Evolutionary conservation across 163 green algal species (phyloP).

Genomic region (Scenedesmus sp.): DNA sequence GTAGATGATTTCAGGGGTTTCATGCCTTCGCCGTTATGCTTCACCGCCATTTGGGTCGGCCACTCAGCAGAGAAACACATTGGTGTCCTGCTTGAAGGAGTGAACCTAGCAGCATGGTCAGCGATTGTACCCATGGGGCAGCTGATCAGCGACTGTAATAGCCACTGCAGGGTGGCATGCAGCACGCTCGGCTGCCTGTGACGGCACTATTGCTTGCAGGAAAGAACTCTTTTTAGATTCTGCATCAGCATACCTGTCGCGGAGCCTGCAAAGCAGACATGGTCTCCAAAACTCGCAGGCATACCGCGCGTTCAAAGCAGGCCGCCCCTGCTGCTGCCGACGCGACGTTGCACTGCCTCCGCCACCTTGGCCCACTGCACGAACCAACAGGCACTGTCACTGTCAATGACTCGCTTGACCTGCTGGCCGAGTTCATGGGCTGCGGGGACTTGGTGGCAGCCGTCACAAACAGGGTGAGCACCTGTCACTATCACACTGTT

Average conservation of each 20-base stretch:
- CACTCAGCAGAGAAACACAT: neutral
- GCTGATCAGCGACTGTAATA: neutral
- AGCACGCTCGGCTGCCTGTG: neutral
- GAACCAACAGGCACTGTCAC: slow-evolving; percentile 77
- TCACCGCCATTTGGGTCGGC: no score
- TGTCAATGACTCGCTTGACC: slow-evolving; percentile 86
- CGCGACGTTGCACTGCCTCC: no score
- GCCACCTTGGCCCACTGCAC: neutral
- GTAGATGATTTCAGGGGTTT: no score
- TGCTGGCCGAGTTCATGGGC: slow-evolving; percentile 87
- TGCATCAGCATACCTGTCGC: no score
- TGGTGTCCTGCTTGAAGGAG: no score
- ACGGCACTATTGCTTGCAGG: neutral
- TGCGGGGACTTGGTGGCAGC: slow-evolving; percentile 66
- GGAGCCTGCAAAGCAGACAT: no score
- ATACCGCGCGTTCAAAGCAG: no score
- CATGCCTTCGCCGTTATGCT: no score
- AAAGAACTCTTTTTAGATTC: no score
- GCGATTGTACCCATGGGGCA: neutral
- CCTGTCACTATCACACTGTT: neutral
- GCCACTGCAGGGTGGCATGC: neutral
- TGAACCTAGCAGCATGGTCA: no score
- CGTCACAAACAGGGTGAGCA: slow-evolving; percentile 68
- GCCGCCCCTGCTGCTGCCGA: no score
- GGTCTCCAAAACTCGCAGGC: no score